Conservation (phyloP, 768 basidiomycete genomes). For the Boletus pseudopeckii region DNA sequence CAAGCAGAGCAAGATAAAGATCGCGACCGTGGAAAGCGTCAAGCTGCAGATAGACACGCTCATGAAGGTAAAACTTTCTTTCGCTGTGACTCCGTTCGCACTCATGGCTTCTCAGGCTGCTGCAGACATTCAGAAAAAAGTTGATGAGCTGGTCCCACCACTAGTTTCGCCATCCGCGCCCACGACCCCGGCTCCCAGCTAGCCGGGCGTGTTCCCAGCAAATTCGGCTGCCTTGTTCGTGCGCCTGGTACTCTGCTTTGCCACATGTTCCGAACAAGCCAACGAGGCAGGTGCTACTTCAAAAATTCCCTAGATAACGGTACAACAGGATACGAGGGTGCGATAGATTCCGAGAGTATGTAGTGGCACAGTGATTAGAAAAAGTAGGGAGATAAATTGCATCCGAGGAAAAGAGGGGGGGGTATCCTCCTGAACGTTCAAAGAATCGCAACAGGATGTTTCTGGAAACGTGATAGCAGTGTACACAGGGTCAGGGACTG, state of each 20-base stretch:
- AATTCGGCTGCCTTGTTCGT: conserved; percentile 3
- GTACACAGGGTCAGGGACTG: conserved; percentile 10
- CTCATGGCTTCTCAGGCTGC: conserved; percentile 48
- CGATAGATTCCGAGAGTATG: conserved; percentile 23
- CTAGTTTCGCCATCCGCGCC: conserved; percentile 29
- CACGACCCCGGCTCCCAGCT: conserved; percentile 27
- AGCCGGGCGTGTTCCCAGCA: conserved; percentile 4
- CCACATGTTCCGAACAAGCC: background rate
- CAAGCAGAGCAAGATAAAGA: conserved; percentile 74
- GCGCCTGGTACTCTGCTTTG: background rate
- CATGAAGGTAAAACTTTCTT: conserved; percentile 53
- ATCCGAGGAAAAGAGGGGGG: conserved; percentile 14
- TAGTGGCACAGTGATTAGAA: conserved; percentile 21
- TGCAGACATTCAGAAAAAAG: conserved; percentile 70
- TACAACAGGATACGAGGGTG: conserved; percentile 26
- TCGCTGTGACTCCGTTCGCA: background rate
- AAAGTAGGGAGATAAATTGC: conserved; percentile 14
- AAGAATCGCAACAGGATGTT: conserved; percentile 14
- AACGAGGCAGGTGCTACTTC: conserved; percentile 16
- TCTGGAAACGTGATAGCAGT: conserved; percentile 14
- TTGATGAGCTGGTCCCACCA: conserved; percentile 61
- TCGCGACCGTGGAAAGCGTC: conserved; percentile 69
- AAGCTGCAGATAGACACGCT: conserved; percentile 74
- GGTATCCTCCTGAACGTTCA: conserved; percentile 27
- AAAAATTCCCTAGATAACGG: conserved; percentile 28